These are phyloP conservation scores for Kalmusia sp. DNA, from an alignment of 2,329 filamentous ascomycete genomes.

Conservation along the genomic window DNA sequence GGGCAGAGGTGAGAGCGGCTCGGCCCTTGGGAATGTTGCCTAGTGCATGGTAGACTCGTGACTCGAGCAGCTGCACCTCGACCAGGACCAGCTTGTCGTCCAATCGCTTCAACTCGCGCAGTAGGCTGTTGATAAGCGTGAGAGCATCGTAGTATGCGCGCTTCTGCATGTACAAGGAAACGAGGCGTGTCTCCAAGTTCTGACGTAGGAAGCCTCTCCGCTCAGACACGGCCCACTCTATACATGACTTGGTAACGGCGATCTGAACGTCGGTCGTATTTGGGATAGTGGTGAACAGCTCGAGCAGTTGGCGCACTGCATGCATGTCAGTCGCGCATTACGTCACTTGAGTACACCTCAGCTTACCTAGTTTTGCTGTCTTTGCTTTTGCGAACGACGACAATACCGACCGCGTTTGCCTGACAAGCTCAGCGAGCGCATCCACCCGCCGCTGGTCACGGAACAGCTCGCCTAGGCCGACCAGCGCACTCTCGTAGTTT, in stretches of 20 bases:
- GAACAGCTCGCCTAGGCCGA: conserved; percentile 91
- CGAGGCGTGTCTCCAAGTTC: conserved; percentile 95
- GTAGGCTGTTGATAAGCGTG: conserved; percentile 92
- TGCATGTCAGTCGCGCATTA: conserved; percentile 11
- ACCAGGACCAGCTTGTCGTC: conserved; percentile 98
- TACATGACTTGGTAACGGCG: conserved; percentile 95
- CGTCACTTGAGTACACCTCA: background rate
- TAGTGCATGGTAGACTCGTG: conserved; percentile 93
- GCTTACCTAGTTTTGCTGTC: conserved; percentile 93
- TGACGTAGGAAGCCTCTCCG: conserved; percentile 95
- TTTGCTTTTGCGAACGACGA: conserved; percentile 99
- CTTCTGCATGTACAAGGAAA: conserved; percentile 94
- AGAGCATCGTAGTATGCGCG: conserved; percentile 97
- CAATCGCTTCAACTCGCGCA: conserved; percentile 95
- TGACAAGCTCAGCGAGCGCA: conserved; percentile 88
- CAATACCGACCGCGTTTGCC: conserved; percentile 86
- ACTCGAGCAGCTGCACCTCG: conserved; percentile 97
- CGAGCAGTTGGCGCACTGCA: conserved; percentile 91
- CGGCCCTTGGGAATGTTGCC: conserved; percentile 96
- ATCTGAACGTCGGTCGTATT: conserved; percentile 95
- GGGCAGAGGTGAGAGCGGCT: conserved; percentile 90
- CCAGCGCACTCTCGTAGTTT: conserved; percentile 89
- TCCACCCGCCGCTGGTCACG: conserved; percentile 83
- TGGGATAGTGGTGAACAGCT: conserved; percentile 92
- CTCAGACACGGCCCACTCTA: conserved; percentile 97